Base-by-base conservation (phyloP, 192 early-diverging fungal species). In the Radiomyces spectabilis region DNA sequence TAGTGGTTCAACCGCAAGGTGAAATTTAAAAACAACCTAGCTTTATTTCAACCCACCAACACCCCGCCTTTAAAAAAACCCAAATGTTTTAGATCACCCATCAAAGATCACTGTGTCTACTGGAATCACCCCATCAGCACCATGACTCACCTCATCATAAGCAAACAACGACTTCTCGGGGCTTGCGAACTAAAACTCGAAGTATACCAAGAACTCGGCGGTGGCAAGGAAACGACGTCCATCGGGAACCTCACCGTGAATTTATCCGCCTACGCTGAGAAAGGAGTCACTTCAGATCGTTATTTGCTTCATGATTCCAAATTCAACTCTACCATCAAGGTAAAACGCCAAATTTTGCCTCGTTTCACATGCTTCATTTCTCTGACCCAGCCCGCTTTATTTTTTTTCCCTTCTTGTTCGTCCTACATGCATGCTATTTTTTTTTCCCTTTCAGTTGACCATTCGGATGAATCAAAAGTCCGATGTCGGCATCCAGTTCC, bases 121-220 rank as follows among this genome's bases (percentile, higher is more conserved):
- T 91, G 85, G 85, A 68, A 81, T 43, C 59, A 77, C n/a, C 41
- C 73, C 1, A 67, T 82, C 41, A 39, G 40, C 5, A 69, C 83
- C 32, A 75, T 72, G 2, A 51, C 73, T 18, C 76, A 81, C 26
- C 61, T 92, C 32, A 64, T 82, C 57, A 77, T 91, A 21, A 82
- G 78, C 32, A 85, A 82, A 43, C 87, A 92, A 61, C 81, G 81
- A 8, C 39, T 82, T 29, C 71, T 94, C 18, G 63, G 69, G 30
- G 84, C 88, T 10, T 88, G 84, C 58, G 88, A 88, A 63, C 63
- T 92, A n/a, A 58, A 77, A 16, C 64, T 91, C n/a, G 68, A 68
- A 30, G 72, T 93, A 53, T 27, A 24, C 35, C 64, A 83, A 66
- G 77, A 76, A 55, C 65, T 76, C 25, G 78, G 77, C 47, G 75